These are phyloP conservation scores for Seiridium unicorne DNA, from an alignment of 2,329 filamentous ascomycete genomes.

Conservation along the genomic window DNA sequence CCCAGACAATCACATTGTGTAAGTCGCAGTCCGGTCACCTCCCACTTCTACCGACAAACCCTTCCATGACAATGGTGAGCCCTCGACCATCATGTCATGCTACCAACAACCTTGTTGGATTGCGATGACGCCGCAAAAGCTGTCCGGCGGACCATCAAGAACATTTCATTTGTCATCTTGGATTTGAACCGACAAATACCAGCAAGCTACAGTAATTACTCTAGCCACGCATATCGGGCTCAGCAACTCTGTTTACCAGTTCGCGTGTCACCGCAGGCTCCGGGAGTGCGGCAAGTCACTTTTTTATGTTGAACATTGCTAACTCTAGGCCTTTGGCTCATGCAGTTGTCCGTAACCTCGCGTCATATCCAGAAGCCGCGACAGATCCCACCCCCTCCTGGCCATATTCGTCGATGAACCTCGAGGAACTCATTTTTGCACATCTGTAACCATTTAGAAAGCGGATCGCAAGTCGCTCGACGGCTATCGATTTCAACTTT, in stretches of 20 bases:
- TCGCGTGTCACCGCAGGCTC: constrained; percentile 15
- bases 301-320: constrained; percentile 25
- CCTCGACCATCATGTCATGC: no score
- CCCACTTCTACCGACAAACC: neutral
- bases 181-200: no score
- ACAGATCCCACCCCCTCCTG: neutral
- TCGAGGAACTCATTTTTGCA: neutral
- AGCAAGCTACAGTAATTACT: no score
- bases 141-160: no score
- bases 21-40: neutral
- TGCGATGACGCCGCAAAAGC: no score
- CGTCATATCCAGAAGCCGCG: constrained; percentile 15
- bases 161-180: no score
- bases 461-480: neutral
- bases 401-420: neutral
- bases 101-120: no score
- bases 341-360: constrained; percentile 34
- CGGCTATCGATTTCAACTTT: neutral
- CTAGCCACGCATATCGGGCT: neutral
- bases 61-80: no score
- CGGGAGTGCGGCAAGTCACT: constrained; percentile 21
- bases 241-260: neutral
- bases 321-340: constrained; percentile 26
- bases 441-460: neutral
- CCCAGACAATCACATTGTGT: neutral